Conservation (phyloP, 2,329 filamentous ascomycete genomes). For the Exophiala bonariae region DNA sequence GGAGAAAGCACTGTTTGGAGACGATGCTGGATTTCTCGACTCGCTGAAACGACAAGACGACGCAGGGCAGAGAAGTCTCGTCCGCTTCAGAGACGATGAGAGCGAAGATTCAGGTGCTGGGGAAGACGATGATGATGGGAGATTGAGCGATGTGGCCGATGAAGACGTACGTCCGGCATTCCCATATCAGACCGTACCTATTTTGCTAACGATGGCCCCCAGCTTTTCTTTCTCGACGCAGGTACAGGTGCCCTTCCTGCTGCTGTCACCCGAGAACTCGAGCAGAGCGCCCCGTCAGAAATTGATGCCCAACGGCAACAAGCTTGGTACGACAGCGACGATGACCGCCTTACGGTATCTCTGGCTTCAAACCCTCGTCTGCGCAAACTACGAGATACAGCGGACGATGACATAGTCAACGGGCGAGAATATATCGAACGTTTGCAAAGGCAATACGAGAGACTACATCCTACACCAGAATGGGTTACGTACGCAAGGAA, state of each 20-base stretch:
- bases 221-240: constrained; percentile 81
- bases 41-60: constrained; percentile 63
- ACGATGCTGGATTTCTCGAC: constrained; percentile 76
- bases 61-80: constrained; percentile 39
- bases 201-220: constrained; percentile 6
- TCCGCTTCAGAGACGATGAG: constrained; percentile 31
- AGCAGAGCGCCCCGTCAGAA: constrained; percentile 36
- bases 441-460: constrained; percentile 73
- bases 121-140: constrained; percentile 49
- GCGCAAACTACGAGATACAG: constrained; percentile 77
- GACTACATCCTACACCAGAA: constrained; percentile 61
- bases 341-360: constrained; percentile 82
- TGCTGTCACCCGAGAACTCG: constrained; percentile 35
- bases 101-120: constrained; percentile 38
- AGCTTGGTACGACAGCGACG: constrained; percentile 94
- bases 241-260: constrained; percentile 47
- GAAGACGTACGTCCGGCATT: constrained; percentile 56
- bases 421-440: constrained; percentile 82
- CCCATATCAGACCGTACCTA: too few species aligned
- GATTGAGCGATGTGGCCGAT: constrained; percentile 69
- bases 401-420: constrained; percentile 80
- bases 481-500: constrained; percentile 51
- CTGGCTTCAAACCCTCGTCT: constrained; percentile 73
- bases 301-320: constrained; percentile 38
- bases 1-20: constrained; percentile 84